Evolutionary conservation across 1,284 basidiomycete genomes (phyloP), one percentile per base, ranked within the genome.

Genomic region (Omphalotus olearius): DNA sequence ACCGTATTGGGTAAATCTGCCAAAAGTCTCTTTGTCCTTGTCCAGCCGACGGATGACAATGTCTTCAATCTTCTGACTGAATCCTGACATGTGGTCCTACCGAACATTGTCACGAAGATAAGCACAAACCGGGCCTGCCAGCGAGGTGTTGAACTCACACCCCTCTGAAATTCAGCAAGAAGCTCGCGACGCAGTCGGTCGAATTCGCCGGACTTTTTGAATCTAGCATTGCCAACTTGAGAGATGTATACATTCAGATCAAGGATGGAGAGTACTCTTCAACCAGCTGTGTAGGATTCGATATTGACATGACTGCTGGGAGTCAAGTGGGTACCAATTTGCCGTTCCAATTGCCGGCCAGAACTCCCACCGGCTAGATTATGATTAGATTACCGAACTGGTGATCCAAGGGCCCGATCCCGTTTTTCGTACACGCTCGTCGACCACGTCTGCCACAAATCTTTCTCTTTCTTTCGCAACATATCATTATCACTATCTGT

Each of bases 171-270:
- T 60, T 83, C 72, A 7, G 73, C 60, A 49, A 89, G 65, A 17
- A 90, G 68, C 61, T 88, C 81, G 42, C 79, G 77, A 45, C 87
- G 74, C 54, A 89, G 65, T 36, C 83, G 79, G 59, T 89, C 86
- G 59, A 88, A 89, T 68, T 89, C 85, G 25, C 87, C 88, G 6
- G 85, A 86, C 60, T 83, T 84, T 65, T 89, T 88, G 72, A 88
- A 89, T 59, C 86, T 89, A 62, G 5, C 2, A 20, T 40, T 33
- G 5, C 20, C 10, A 20, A 9, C 35, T 28, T 23, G 16, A 13
- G 35, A 35, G 18, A 45, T 37, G 35, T 18, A 33, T 45, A 11
- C 16, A 42, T 25, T 18, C n/a, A 39, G 3, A 25, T 10, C 25
- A 39, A n/a, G 9, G 16, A 30, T 16, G 7, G 35, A 23, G 39